Base-by-base conservation (phyloP, 192 early-diverging fungal species). In the Funneliformis geosporum region DNA sequence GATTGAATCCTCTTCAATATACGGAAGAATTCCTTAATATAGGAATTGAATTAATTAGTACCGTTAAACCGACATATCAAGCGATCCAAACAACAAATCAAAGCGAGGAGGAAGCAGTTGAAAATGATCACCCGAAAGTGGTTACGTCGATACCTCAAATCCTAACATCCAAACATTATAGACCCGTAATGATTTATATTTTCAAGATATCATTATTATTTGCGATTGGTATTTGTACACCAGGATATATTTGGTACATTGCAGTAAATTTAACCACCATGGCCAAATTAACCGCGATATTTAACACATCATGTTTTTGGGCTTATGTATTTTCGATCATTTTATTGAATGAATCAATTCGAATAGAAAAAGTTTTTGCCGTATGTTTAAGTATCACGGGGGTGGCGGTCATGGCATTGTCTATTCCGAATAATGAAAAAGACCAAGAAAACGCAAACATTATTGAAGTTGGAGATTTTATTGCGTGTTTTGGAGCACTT, bases 241-340 rank as follows among this genome's bases (percentile, higher is more conserved):
- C 90, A 40, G 87, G 93, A 21, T 94, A 95, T 78, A 82, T 91
- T 55, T 96, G 95, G 95, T 96, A 96, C 71, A 82, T 90, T 60
- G 89, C 92, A 12, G 89, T 94, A 40, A 88, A 87, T 9, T 83
- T 93, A 55, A 92, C 89, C 8, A 87, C 91, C 43, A 95, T 94
- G 90, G 89, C 92, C 25, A 94, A 91, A 73, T 82, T 95, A 55
- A 95, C 92, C 1, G 95, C 93, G 10, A 92, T 94, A 50, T 94
- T 93, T 88, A 95, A 96, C 83, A 94, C 88, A 27, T 87, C 89
- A 25, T 94, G 92, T 77, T 95, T 96, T 79, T 96, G 92, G 83
- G 93, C 93, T 16, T 96, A 96, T 75, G 43, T 93, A 21, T 94
- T 96, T 75, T 95, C 95, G 11, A 82, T 94, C 14, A 60, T 89